Conservation (phyloP, 2,329 filamentous ascomycete genomes). For the Penicillium hordei region DNA sequence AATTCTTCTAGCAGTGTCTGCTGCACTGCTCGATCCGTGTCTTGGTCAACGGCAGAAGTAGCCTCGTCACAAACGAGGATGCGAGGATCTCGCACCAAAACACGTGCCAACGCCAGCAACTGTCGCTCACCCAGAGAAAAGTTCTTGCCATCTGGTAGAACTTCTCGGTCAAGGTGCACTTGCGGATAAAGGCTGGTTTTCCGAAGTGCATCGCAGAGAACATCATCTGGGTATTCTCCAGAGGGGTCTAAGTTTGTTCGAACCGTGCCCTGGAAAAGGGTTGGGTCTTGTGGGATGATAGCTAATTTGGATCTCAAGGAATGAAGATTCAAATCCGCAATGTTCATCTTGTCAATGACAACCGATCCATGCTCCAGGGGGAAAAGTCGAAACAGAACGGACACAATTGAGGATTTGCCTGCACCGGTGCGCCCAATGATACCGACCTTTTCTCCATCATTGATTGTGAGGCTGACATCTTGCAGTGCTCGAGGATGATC, state of each 20-base stretch:
- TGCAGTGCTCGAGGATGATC: background rate
- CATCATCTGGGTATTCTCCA: background rate
- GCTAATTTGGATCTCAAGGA: background rate
- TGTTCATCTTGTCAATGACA: background rate
- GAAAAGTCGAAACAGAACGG: background rate
- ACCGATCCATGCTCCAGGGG: background rate
- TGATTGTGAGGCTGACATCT: background rate
- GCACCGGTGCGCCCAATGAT: background rate
- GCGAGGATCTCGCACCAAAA: background rate
- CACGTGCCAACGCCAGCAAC: background rate
- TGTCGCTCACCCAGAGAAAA: background rate
- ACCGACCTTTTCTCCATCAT: background rate
- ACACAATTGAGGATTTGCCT: background rate
- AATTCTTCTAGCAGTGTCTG: background rate
- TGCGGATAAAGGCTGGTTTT: background rate
- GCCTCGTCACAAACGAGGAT: background rate
- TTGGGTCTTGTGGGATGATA: background rate
- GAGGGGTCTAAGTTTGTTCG: background rate
- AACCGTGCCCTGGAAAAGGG: background rate
- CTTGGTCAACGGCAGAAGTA: background rate
- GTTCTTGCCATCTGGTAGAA: background rate
- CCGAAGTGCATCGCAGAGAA: background rate
- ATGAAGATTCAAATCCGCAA: background rate
- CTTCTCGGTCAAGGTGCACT: background rate
- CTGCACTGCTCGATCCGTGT: background rate